Evolutionary conservation across 2,329 filamentous ascomycete genomes (phyloP).

Genomic region (Botryotinia calthae): DNA sequence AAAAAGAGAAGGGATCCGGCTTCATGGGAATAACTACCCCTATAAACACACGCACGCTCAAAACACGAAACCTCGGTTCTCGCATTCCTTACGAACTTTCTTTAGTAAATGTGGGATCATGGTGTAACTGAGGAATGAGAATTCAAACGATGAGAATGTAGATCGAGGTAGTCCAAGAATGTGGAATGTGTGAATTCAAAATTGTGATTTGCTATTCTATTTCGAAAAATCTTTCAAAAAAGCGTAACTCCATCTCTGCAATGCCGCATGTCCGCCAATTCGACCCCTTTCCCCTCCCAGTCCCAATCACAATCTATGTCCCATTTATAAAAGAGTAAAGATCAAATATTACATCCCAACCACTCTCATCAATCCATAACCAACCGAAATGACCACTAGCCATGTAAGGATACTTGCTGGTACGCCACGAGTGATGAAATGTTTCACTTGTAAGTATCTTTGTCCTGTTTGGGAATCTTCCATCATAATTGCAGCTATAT

Average conservation of each 20-base stretch:
- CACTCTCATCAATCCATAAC: slow-evolving; percentile 80
- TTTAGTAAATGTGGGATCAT: not conserved
- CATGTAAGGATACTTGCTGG: slow-evolving; percentile 82
- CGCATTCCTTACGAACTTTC: not conserved
- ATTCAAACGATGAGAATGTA: not conserved
- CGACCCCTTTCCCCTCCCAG: not conserved
- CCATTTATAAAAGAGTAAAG: not conserved
- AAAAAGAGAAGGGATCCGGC: not conserved
- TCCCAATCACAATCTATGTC: slow-evolving; percentile 3
- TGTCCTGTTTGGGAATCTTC: slow-evolving; percentile 89
- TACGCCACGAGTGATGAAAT: slow-evolving; percentile 92
- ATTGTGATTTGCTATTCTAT: slow-evolving; percentile 3
- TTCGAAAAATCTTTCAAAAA: not conserved
- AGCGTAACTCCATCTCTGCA: not conserved
- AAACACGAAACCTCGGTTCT: not conserved
- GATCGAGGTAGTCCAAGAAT: not conserved
- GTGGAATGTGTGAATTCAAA: not conserved
- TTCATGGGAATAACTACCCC: not conserved
- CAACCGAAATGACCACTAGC: slow-evolving; percentile 78
- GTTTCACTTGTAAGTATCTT: slow-evolving; percentile 84
- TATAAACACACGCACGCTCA: not conserved
- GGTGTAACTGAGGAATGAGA: not conserved
- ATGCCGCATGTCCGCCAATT: not conserved
- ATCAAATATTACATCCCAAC: slow-evolving; percentile 29
- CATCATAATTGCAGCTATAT: slow-evolving; percentile 93